Percentiles rank a stretch among this genome's conserved stretches.
Evolutionary conservation across 371 early-diverging fungal genomes (phyloP).

Genomic region (Dinochytrium kinnereticum): DNA sequence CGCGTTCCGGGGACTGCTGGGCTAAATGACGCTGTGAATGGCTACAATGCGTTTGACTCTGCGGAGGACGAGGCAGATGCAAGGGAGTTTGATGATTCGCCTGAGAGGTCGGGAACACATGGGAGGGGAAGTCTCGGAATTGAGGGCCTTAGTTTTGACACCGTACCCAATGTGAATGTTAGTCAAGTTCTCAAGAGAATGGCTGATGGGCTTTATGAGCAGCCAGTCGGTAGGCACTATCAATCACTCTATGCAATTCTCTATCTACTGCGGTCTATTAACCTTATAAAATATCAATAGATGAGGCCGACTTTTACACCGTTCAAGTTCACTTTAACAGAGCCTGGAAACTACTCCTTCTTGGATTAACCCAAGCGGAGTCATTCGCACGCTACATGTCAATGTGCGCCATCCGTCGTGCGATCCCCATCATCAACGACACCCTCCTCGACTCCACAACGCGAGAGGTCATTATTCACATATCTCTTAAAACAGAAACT

Average conservation of each 20-base stretch:
- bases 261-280: not conserved
- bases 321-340: conserved; percentile 57
- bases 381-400: conserved; percentile 54
- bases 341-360: conserved; percentile 56
- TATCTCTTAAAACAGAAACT: not conserved
- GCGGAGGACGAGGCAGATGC: not conserved
- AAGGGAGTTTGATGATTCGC: not conserved
- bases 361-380: conserved; percentile 57
- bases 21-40: conserved; percentile 2
- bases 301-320: conserved; percentile 53
- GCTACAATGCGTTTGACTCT: not conserved
- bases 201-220: conserved; percentile 45
- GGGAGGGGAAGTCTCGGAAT: conserved; percentile 40
- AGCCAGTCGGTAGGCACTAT: conserved; percentile 33
- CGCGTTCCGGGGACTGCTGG: not conserved
- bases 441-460: conserved; percentile 53
- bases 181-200: conserved; percentile 36
- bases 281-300: conserved; percentile 22
- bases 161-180: conserved; percentile 48
- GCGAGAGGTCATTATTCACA: conserved; percentile 37
- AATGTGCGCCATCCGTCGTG: conserved; percentile 49
- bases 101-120: conserved; percentile 3
- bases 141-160: conserved; percentile 51
- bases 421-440: conserved; percentile 53
- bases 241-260: not conserved